Percentiles rank a stretch among this genome's conserved stretches.
These are phyloP conservation scores for Thermothielavioides terrestris DNA, from an alignment of 495 filamentous ascomycete species.

Conservation along the genomic window DNA sequence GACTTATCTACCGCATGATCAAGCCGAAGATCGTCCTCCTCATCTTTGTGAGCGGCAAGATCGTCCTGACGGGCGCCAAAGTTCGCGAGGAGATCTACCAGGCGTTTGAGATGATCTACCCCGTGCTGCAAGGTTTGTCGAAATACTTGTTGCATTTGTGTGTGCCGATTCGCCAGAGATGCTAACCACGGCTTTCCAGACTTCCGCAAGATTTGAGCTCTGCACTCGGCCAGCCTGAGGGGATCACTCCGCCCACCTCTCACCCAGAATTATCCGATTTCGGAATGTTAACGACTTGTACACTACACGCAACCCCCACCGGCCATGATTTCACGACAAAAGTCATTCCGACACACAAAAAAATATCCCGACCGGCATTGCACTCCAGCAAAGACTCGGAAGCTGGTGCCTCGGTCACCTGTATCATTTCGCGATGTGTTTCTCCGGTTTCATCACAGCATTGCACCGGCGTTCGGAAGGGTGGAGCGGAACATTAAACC, in stretches of 20 bases:
- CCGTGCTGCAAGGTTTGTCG: constrained; percentile 81
- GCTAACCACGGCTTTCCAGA: constrained; percentile 26
- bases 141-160: constrained; percentile 21
- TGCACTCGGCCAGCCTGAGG: background rate
- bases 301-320: constrained; percentile 36
- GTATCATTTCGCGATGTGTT: constrained; percentile 30
- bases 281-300: constrained; percentile 22
- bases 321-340: constrained; percentile 45
- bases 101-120: constrained; percentile 98
- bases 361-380: background rate
- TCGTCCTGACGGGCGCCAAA: constrained; percentile 95
- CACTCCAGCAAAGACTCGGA: background rate
- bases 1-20: constrained; percentile 99
- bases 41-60: constrained; percentile 99
- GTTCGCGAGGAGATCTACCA: constrained; percentile 98
- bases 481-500: constrained; percentile 24
- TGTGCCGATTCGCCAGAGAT: background rate
- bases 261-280: constrained; percentile 14
- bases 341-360: constrained; percentile 21
- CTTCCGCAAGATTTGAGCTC: constrained; percentile 44
- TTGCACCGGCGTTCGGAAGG: constrained; percentile 45
- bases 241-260: background rate
- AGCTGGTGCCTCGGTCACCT: constrained; percentile 15
- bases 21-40: constrained; percentile 98
- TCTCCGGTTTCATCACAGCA: constrained; percentile 29